Evolutionary conservation across 495 filamentous ascomycete species (phyloP).

Genomic region (Staphylotrichum longicolle): DNA sequence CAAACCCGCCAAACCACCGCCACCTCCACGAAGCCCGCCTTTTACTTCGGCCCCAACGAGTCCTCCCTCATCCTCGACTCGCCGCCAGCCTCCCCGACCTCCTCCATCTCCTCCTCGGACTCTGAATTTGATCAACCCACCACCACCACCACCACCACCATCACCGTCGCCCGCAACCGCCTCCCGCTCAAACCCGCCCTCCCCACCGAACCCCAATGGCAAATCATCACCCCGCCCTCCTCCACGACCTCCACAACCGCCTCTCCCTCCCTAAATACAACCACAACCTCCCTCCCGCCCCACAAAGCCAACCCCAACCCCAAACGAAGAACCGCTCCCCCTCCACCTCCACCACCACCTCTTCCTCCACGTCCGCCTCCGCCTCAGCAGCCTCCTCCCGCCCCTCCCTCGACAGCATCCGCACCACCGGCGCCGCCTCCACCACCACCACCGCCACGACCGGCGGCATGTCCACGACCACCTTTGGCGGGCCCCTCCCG

Average conservation of each 20-base stretch:
- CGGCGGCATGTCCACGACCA: too few species aligned
- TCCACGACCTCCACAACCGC: constrained; percentile 30
- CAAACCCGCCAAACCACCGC: constrained; percentile 1
- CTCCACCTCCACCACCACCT: constrained; percentile 25
- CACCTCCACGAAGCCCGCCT: background rate
- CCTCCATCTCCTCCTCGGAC: background rate
- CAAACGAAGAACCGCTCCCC: constrained; percentile 25
- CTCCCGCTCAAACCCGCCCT: constrained; percentile 31
- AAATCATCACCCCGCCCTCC: constrained; percentile 46
- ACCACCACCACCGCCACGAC: too few species aligned
- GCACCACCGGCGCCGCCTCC: background rate
- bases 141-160: constrained; percentile 8
- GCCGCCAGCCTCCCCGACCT: constrained; percentile 31
- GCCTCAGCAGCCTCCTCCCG: constrained; percentile 18
- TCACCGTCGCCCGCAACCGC: background rate
- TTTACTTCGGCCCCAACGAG: constrained; percentile 43
- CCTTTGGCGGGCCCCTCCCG: background rate
- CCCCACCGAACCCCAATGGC: constrained; percentile 50
- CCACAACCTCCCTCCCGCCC: constrained; percentile 34
- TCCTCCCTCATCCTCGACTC: constrained; percentile 51
- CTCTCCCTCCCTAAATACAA: constrained; percentile 33
- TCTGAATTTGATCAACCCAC: constrained; percentile 20
- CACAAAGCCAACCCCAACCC: constrained; percentile 32
- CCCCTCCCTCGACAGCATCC: constrained; percentile 29
- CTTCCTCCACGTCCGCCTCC: constrained; percentile 24